A percentile compares a stretch with the other conserved stretches of the same genome.
Conservation (phyloP, 2,329 filamentous ascomycete species). For the Acrodontium crateriforme region DNA sequence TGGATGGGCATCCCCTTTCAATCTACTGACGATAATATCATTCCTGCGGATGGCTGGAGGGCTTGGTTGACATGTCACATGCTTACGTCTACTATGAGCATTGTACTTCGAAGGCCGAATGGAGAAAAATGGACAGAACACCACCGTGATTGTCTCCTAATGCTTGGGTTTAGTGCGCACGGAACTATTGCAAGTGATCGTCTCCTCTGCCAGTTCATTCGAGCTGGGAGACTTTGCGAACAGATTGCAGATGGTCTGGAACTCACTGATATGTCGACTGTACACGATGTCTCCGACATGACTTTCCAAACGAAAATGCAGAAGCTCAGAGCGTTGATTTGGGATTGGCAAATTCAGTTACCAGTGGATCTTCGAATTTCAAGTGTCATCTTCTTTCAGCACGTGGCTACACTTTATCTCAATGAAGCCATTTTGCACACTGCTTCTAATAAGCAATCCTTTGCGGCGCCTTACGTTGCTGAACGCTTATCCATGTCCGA, state of each 20-base stretch:
- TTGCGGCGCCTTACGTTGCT: conserved; percentile 17
- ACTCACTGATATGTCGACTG: conserved; percentile 6
- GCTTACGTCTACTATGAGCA: conserved; percentile 2
- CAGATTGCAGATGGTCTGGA: conserved; percentile 11
- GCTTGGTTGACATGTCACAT: conserved; percentile 9
- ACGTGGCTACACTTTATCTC: conserved; percentile 15
- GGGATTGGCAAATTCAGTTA: conserved; percentile 13
- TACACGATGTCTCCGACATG: conserved; percentile 10
- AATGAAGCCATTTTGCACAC: conserved; percentile 19
- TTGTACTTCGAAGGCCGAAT: conserved; percentile 4
- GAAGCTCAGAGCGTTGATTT: conserved; percentile 10
- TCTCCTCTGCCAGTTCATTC: conserved; percentile 14
- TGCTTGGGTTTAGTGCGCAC: conserved; percentile 9
- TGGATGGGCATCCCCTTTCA: neutral
- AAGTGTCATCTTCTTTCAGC: conserved; percentile 11
- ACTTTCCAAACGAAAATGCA: conserved; percentile 9
- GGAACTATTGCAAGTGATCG: conserved; percentile 6
- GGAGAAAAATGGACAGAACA: conserved; percentile 9
- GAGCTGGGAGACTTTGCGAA: conserved; percentile 13
- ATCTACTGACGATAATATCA: conserved; percentile 1
- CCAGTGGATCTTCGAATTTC: conserved; percentile 8
- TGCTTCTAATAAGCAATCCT: conserved; percentile 15
- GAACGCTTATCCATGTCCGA: conserved; percentile 16
- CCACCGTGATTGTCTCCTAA: conserved; percentile 11
- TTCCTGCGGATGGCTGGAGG: no score